These are phyloP conservation scores for Trichosanthes truncata DNA, from an alignment of 306 rosid species.

Conservation along the genomic window DNA sequence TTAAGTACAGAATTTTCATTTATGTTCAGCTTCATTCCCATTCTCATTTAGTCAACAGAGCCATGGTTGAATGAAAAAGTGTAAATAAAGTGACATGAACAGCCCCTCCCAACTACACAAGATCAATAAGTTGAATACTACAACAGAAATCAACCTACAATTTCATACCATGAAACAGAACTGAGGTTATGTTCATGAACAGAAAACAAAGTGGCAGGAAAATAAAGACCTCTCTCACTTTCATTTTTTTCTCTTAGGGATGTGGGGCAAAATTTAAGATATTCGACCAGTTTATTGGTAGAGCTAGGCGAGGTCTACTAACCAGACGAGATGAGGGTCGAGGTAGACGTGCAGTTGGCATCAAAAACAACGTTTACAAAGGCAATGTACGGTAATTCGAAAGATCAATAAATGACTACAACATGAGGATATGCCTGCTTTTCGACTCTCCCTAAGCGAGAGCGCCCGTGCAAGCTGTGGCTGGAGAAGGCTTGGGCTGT, in stretches of 20 bases:
- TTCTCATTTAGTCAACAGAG: background rate
- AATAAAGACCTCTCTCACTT: background rate
- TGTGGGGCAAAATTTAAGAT: background rate
- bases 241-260: background rate
- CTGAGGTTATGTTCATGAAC: background rate
- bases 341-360: background rate
- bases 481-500: conserved; percentile 51
- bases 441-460: conserved; percentile 33
- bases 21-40: background rate
- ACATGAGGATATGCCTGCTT: background rate
- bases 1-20: background rate
- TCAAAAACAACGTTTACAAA: background rate
- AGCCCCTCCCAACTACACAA: background rate
- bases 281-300: background rate
- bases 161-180: background rate
- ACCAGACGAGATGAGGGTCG: background rate
- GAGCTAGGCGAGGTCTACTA: background rate
- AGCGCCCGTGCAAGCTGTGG: conserved; percentile 69
- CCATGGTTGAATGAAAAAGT: background rate
- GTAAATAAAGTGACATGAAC: background rate
- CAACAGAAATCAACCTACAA: background rate
- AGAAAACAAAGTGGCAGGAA: background rate
- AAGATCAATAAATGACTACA: background rate
- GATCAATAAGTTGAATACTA: background rate
- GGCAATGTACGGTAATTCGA: background rate